These are phyloP conservation scores for Aureobasidium namibiae DNA, from an alignment of 2,329 filamentous ascomycete species.

Conservation along the genomic window DNA sequence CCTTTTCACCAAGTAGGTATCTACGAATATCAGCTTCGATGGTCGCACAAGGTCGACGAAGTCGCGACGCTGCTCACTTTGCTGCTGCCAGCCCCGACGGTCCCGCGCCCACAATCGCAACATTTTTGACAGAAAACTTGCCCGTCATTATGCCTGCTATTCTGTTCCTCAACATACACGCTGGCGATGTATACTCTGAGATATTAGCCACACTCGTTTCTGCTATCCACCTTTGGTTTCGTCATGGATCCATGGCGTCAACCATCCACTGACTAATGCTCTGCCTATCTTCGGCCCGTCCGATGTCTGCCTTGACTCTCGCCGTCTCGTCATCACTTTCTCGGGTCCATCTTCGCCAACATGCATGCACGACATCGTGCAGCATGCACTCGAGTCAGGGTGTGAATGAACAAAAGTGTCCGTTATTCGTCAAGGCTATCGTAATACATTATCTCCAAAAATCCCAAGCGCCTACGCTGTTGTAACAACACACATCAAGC, in stretches of 20 bases:
- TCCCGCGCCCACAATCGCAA: constrained; percentile 78
- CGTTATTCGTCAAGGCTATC: constrained; percentile 11
- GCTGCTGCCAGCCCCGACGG: constrained; percentile 70
- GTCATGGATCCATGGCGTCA: constrained; percentile 5
- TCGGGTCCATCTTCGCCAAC: neutral
- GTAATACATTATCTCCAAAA: neutral
- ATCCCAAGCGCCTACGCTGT: constrained; percentile 1
- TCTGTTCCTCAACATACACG: neutral
- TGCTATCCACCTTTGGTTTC: neutral
- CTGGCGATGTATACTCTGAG: neutral
- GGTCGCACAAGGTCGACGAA: neutral
- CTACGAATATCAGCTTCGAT: constrained; percentile 25
- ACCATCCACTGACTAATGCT: neutral
- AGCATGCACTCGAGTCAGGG: neutral
- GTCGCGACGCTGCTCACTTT: constrained; percentile 41
- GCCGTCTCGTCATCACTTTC: neutral
- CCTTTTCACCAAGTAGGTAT: constrained; percentile 64
- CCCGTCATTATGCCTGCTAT: neutral
- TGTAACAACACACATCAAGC: neutral
- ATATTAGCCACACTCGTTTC: neutral
- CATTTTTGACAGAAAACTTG: constrained; percentile 41
- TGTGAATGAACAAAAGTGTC: neutral
- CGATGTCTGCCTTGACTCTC: neutral
- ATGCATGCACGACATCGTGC: neutral
- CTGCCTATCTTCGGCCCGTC: constrained; percentile 1